Percentiles rank a stretch among this genome's conserved stretches.
These are phyloP conservation scores for Exophiala bonariae DNA, from an alignment of 2,329 filamentous ascomycete species.

Conservation along the genomic window DNA sequence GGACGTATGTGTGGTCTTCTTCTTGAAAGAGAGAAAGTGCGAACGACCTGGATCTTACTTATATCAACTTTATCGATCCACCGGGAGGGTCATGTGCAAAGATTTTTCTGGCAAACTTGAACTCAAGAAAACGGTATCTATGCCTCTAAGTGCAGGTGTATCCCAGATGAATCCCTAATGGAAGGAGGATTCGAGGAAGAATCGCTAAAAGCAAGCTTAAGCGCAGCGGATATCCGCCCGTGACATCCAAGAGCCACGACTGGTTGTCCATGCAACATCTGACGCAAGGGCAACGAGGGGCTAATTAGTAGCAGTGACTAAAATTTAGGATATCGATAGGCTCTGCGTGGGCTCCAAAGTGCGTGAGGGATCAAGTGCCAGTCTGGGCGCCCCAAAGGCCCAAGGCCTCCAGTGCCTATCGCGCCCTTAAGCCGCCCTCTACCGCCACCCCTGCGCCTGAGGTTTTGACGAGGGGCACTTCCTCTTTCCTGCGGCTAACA, in stretches of 20 bases:
- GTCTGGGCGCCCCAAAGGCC: too few species aligned
- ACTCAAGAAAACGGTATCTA: slow-evolving; percentile 22
- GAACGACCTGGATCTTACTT: too few species aligned
- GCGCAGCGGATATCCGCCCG: slow-evolving; percentile 12
- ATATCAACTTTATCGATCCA: not conserved
- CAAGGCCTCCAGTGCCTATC: too few species aligned
- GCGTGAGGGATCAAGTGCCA: too few species aligned
- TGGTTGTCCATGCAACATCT: slow-evolving; percentile 10
- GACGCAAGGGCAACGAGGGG: slow-evolving; percentile 15
- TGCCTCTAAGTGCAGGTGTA: slow-evolving; percentile 28
- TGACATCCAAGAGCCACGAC: not conserved
- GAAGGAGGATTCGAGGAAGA: slow-evolving; percentile 19
- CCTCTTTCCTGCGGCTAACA: too few species aligned
- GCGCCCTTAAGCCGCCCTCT: too few species aligned
- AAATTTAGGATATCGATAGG: not conserved
- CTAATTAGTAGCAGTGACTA: slow-evolving; percentile 3
- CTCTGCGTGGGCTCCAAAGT: not conserved
- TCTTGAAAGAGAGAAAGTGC: too few species aligned
- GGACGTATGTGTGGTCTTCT: too few species aligned
- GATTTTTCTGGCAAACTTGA: slow-evolving; percentile 12
- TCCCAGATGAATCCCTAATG: slow-evolving; percentile 30
- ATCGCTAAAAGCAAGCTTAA: slow-evolving; percentile 28
- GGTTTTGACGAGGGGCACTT: too few species aligned
- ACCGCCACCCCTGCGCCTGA: too few species aligned
- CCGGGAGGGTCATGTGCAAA: slow-evolving; percentile 26